Percentiles rank a stretch among this genome's conserved stretches.
These are phyloP conservation scores for Mucor sp. DNA, from an alignment of 371 early-diverging fungal species.

Conservation along the genomic window DNA sequence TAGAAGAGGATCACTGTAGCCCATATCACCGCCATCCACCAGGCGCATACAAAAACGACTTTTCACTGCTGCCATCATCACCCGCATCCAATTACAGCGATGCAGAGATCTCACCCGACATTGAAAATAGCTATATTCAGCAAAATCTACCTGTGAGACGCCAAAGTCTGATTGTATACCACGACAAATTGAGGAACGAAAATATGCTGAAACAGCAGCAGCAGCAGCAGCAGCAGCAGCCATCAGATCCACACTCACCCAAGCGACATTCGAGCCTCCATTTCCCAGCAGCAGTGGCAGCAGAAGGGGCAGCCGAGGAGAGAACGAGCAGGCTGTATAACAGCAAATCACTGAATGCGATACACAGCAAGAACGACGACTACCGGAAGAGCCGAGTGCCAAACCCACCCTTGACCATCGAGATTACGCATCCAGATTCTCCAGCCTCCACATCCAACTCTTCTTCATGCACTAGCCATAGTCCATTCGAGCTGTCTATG, in stretches of 20 bases:
- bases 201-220: not conserved
- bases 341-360: slow-evolving; percentile 5
- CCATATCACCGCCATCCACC: not conserved
- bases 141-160: slow-evolving; percentile 48
- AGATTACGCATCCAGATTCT: not conserved
- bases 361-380: not conserved
- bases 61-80: not conserved
- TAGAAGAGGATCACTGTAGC: not conserved
- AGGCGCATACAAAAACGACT: not conserved
- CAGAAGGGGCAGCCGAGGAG: not conserved
- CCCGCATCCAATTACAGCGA: slow-evolving; percentile 4
- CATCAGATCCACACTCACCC: not conserved
- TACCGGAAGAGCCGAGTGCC: not conserved
- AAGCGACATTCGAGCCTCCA: not conserved
- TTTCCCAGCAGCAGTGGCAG: not conserved
- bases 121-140: slow-evolving; percentile 38
- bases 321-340: not conserved
- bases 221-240: too few relatives aligned
- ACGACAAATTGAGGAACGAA: not conserved
- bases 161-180: slow-evolving; percentile 35
- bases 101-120: slow-evolving; percentile 14
- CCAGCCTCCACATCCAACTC: not conserved
- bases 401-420: not conserved
- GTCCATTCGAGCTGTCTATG: not conserved
- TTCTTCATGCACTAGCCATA: not conserved